These are phyloP conservation scores for Tilletia walkeri DNA, from an alignment of 1,284 basidiomycete genomes.

Conservation along the genomic window DNA sequence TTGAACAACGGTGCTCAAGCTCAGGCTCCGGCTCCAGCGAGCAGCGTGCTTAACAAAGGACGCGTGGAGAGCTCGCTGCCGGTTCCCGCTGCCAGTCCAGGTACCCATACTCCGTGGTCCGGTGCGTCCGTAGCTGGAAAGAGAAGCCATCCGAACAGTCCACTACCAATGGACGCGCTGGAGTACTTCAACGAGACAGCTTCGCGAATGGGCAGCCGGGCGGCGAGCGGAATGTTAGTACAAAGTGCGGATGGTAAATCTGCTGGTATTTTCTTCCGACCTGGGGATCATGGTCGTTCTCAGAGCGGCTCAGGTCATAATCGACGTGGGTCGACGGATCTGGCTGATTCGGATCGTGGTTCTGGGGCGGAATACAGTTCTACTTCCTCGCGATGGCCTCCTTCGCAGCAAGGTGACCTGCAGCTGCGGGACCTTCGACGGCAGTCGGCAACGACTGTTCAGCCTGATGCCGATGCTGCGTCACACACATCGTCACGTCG, in stretches of 20 bases:
- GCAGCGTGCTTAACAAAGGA: not conserved
- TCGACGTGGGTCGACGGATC: not conserved
- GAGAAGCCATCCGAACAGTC: constrained; percentile 26
- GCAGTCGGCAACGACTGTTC: not conserved
- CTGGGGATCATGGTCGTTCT: constrained; percentile 53
- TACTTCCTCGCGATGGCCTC: not conserved
- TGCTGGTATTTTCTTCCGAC: constrained; percentile 91
- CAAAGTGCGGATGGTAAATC: constrained; percentile 89
- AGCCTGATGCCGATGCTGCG: not conserved
- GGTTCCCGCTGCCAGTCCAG: not conserved
- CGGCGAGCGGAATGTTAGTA: constrained; percentile 82
- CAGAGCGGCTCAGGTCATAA: not conserved
- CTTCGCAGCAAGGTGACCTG: too few relatives aligned
- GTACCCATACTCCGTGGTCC: not conserved
- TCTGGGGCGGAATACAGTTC: not conserved
- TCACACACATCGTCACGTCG: not conserved
- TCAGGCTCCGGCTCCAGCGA: not conserved
- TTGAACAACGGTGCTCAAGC: too few relatives aligned
- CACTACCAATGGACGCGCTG: constrained; percentile 63
- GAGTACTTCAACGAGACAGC: constrained; percentile 83
- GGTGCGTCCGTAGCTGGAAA: not conserved
- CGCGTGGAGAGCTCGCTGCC: not conserved
- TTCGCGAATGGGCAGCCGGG: constrained; percentile 68
- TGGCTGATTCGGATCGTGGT: not conserved
- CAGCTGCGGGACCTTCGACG: constrained; percentile 1